Evolutionary conservation across 768 basidiomycete genomes (phyloP), one percentile per base, ranked within the genome.

Genomic region (Candolleomyces efflorescens): DNA sequence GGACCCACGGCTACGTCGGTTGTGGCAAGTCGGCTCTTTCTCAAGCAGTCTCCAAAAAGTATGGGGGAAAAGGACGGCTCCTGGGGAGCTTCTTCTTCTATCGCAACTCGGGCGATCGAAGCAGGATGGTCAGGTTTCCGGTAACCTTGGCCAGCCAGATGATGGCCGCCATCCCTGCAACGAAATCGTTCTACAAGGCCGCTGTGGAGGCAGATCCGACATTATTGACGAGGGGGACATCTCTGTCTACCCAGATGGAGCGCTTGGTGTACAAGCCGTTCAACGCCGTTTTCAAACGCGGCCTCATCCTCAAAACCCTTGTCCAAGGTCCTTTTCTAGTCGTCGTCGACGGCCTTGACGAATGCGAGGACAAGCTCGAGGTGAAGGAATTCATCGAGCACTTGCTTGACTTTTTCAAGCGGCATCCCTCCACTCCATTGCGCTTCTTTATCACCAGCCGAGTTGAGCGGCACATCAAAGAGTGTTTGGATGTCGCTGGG

Each of bases 341-440:
- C 32, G 20, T 51, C 50, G 6, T 51, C 27, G 50, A 51, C 20
- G 50, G 50, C 26, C 15, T 51, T 17, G 50, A 51, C 32, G 50
- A 51, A 51, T 51, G 50, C 22, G 50, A 51, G 15, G 50, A 51
- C 32, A 4, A 18, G 9, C 9, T 53, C 1, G 38, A 43, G 13
- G 62, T 63, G 15, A 43, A 39, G 1, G 38, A 59, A 12, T 38
- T 66, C 4, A 26, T 66, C 4, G 20, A 48, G 10, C 38, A 51
- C n/a, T 36, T 51, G 27, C 50, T 51, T 20, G 27, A 37, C 10
- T 49, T 23, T 32, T 51, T 51, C 18, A 10, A 23, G 26, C 18
- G 9, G 27, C 32, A 51, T 9, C 27, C 50, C 26, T 9, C 5
- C 50, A 20, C 20, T 37, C 50, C 50, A 13, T 18, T 51, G 9